Conservation (phyloP, 106 monocot species). For the Platanthera zijinensis region DNA sequence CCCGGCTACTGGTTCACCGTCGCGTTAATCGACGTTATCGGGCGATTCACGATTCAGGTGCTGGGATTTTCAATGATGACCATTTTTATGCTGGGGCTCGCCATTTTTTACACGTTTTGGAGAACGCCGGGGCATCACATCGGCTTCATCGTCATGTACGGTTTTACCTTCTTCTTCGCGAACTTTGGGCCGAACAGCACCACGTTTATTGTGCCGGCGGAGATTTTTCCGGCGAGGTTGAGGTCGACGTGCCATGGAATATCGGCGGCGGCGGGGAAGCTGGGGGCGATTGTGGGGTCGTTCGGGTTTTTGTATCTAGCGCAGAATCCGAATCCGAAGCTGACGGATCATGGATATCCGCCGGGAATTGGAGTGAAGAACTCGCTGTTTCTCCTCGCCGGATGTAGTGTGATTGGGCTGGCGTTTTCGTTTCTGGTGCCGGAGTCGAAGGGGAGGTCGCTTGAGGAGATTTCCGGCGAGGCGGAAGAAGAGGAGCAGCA, state of each 20-base stretch:
- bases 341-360: slow-evolving; percentile 33
- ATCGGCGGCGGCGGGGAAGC: slow-evolving; percentile 65
- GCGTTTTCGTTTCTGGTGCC: slow-evolving; percentile 47
- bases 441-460: slow-evolving; percentile 56
- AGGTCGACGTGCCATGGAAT: slow-evolving; percentile 74
- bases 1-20: slow-evolving; percentile 28
- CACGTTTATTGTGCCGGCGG: slow-evolving; percentile 85
- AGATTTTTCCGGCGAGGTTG: slow-evolving; percentile 62
- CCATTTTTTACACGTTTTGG: slow-evolving; percentile 34
- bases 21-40: slow-evolving; percentile 6
- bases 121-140: slow-evolving; percentile 31
- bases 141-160: slow-evolving; percentile 64
- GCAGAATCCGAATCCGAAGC: slow-evolving; percentile 27
- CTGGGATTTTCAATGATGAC: slow-evolving; percentile 17
- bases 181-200: slow-evolving; percentile 85
- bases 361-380: slow-evolving; percentile 53
- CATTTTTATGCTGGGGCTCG: slow-evolving; percentile 13
- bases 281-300: slow-evolving; percentile 61
- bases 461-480: slow-evolving; percentile 57
- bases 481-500: slow-evolving; percentile 16
- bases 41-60: slow-evolving; percentile 14
- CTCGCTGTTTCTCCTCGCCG: slow-evolving; percentile 49
- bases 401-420: slow-evolving; percentile 35
- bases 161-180: slow-evolving; percentile 79
- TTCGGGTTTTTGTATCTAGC: slow-evolving; percentile 73